Evolutionary conservation across 2,329 filamentous ascomycete genomes (phyloP).

Genomic region (Clonostachys byssicola): DNA sequence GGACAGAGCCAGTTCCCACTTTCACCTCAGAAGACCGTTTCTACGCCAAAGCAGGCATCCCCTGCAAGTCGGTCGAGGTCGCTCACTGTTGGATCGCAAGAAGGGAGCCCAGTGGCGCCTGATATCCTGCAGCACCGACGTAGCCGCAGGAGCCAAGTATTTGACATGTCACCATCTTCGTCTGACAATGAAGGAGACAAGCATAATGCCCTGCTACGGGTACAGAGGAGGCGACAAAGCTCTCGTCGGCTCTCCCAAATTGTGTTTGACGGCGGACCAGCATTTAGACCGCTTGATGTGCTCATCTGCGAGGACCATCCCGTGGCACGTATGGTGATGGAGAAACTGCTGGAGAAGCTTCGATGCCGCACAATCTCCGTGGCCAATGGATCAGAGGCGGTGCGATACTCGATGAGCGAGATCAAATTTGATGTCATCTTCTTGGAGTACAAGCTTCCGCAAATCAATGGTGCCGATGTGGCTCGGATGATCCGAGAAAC

Average conservation of each 20-base stretch:
- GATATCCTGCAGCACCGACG: slow-evolving; percentile 73
- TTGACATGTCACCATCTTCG: slow-evolving; percentile 94
- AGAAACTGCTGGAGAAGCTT: slow-evolving; percentile 91
- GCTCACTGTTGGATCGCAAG: slow-evolving; percentile 89
- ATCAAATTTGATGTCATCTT: slow-evolving; percentile 99
- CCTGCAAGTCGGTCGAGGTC: slow-evolving; percentile 74
- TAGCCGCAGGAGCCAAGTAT: slow-evolving; percentile 89
- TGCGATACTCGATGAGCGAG: slow-evolving; percentile 91
- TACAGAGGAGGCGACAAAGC: slow-evolving; percentile 91
- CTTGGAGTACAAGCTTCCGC: slow-evolving; percentile 92
- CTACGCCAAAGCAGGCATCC: slow-evolving; percentile 58
- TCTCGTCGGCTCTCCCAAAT: slow-evolving; percentile 93
- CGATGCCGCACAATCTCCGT: slow-evolving; percentile 92
- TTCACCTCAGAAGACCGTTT: slow-evolving; percentile 60
- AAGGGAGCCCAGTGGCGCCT: slow-evolving; percentile 71
- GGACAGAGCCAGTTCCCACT: slow-evolving; percentile 45
- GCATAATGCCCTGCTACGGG: slow-evolving; percentile 83
- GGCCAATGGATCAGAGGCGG: slow-evolving; percentile 83
- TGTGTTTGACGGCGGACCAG: slow-evolving; percentile 68
- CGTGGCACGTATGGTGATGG: slow-evolving; percentile 97
- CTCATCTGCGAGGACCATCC: slow-evolving; percentile 97
- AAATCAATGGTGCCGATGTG: slow-evolving; percentile 92
- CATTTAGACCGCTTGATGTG: slow-evolving; percentile 87
- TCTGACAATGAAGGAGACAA: slow-evolving; percentile 96
- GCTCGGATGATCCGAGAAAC: slow-evolving; percentile 97